A percentile compares a stretch with the other conserved stretches of the same genome.
Conservation (phyloP, 352 stramenopile genomes). For the Pythium aphanidermatum region DNA sequence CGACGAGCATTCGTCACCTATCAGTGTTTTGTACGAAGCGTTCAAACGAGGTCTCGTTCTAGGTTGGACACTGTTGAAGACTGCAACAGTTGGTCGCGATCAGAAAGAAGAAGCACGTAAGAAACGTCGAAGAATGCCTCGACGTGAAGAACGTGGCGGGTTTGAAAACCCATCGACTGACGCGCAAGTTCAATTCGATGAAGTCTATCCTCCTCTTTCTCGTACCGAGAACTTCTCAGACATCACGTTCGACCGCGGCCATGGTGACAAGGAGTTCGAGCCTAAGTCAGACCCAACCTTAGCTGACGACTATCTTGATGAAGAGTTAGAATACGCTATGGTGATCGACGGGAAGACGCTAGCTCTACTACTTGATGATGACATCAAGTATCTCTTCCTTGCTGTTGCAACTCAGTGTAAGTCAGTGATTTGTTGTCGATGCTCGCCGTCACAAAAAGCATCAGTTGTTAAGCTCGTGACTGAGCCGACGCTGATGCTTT, state of each 20-base stretch:
- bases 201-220: conserved; percentile 52
- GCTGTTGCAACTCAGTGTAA: conserved; percentile 86
- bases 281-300: conserved; percentile 34
- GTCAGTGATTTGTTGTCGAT: conserved; percentile 86
- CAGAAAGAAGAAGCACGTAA: conserved; percentile 62
- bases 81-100: conserved; percentile 63
- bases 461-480: conserved; percentile 84
- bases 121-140: conserved; percentile 49
- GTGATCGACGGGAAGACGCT: conserved; percentile 88
- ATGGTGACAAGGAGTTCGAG: conserved; percentile 66
- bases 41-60: conserved; percentile 66
- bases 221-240: conserved; percentile 51
- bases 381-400: conserved; percentile 88
- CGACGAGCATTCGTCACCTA: conserved; percentile 70
- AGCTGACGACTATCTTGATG: conserved; percentile 50
- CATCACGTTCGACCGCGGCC: conserved; percentile 41
- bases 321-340: conserved; percentile 85
- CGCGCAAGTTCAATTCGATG: conserved; percentile 46
- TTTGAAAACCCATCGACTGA: conserved; percentile 27
- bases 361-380: conserved; percentile 74
- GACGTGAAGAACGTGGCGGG: conserved; percentile 37
- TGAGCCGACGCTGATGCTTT: conserved; percentile 85
- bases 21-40: conserved; percentile 72
- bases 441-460: conserved; percentile 80
- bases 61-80: conserved; percentile 59